phyloP scores from a whole-genome alignment of 305 asterid species.

The Striga hermonthica region DNA sequence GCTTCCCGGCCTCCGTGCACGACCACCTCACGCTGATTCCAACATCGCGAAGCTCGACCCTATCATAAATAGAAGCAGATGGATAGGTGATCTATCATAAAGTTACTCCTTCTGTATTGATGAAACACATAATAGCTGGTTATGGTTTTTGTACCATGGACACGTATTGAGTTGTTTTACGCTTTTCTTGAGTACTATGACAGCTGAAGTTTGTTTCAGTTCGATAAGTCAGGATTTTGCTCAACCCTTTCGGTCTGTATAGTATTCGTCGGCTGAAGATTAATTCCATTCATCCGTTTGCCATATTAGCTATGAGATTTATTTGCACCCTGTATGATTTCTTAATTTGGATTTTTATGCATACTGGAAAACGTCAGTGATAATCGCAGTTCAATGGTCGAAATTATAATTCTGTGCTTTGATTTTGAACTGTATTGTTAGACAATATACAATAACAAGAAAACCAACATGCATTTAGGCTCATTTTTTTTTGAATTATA shows the following conservation, averaged over 20 bases:
- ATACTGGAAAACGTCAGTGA: too few relatives aligned
- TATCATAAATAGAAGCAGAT: conserved; percentile 42
- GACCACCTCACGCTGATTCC: too few relatives aligned
- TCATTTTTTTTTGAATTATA: too few relatives aligned
- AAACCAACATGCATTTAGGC: too few relatives aligned
- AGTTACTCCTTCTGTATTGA: conserved; percentile 24
- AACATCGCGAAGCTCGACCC: too few relatives aligned
- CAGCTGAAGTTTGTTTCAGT: conserved; percentile 23
- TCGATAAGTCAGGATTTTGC: conserved; percentile 26
- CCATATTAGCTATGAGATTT: conserved; percentile 13
- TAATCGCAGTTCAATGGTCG: too few relatives aligned
- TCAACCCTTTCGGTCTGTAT: background rate
- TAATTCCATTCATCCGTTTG: conserved; percentile 5
- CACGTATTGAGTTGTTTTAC: conserved; percentile 24
- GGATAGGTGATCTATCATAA: conserved; percentile 36
- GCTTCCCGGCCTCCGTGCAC: too few relatives aligned
- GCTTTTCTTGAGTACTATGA: conserved; percentile 31
- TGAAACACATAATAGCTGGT: conserved; percentile 33
- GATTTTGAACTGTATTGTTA: too few relatives aligned
- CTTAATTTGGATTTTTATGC: background rate
- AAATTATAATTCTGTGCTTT: too few relatives aligned
- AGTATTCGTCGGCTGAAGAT: conserved; percentile 6
- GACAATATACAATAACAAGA: too few relatives aligned
- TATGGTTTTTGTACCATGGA: conserved; percentile 34
- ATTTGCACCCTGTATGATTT: background rate